Percentiles rank a stretch among this genome's conserved stretches.
phyloP scores from a whole-genome alignment of 176 grass and related monocot species.

The Carex pumila region DNA sequence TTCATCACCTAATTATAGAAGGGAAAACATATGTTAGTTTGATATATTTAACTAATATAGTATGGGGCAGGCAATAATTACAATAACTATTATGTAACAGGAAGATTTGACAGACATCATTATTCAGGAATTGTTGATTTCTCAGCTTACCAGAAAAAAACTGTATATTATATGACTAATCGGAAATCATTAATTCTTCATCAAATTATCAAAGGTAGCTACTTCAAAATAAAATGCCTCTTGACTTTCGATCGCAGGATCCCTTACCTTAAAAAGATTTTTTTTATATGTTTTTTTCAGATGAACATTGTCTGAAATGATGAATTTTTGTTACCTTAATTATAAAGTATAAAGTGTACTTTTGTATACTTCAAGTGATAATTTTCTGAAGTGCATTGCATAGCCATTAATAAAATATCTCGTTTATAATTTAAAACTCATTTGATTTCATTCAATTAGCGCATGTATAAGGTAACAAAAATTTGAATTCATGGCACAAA shows the following conservation, averaged over 20 bases:
- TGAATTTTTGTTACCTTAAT: not conserved
- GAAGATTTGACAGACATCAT: not conserved
- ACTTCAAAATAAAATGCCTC: not conserved
- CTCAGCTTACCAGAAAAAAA: slow-evolving; percentile 3
- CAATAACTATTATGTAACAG: not conserved
- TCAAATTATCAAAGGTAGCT: not conserved
- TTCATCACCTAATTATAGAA: slow-evolving; percentile 57
- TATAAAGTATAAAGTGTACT: not conserved
- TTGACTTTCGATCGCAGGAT: not conserved
- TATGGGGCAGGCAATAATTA: not conserved
- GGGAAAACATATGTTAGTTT: not conserved
- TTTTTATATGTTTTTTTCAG: not conserved
- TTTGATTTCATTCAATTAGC: not conserved
- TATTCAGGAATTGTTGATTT: not conserved
- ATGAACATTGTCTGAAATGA: not conserved
- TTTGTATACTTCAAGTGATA: not conserved
- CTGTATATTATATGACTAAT: slow-evolving; percentile 12
- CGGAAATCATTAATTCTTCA: not conserved
- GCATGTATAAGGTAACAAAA: not conserved
- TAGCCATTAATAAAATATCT: not conserved
- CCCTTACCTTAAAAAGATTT: not conserved
- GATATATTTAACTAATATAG: not conserved
- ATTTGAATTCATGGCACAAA: not conserved
- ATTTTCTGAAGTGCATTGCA: not conserved
- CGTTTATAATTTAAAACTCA: not conserved